Base-by-base conservation (phyloP, 306 rosid genomes). In the Cicer pinnatifidum region DNA sequence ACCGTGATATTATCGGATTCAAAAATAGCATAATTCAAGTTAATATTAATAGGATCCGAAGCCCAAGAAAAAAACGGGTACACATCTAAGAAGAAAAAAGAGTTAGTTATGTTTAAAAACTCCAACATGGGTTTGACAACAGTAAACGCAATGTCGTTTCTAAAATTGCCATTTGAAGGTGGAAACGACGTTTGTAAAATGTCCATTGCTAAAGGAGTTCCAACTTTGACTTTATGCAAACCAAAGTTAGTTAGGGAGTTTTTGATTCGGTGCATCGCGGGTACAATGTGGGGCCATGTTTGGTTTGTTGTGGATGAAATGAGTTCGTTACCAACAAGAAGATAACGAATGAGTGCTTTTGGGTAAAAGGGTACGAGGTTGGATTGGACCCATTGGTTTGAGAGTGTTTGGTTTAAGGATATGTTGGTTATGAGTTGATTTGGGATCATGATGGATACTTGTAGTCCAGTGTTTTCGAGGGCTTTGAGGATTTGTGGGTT, bases 291-390 rank as follows among this genome's bases (percentile, higher is more conserved):
- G 56, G 68, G 5, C 97, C 96, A 87, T 44, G 80, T 63, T 59
- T 67, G 35, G 28, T 80, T 84, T 8, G 65, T 39, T 56, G 89
- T 39, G 39, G 44, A 11, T 69, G 84, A 77, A 39, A 89, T 73
- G 71, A 92, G 81, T 63, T 92, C 98, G 75, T 92, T 92, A 13
- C 98, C 96, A 37, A 90, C 91, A 43, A 92, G 90, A 54, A 92
- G 89, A 86, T 86, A 87, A 0, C 98, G 97, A 61, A 92, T 90
- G 20, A 64, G 74, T 3, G 92, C 85, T 0, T 84, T 11, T 0
- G 85, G 85, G 78, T 90, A 84, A 33, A 80, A 90, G 0, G 97
- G 96, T 0, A 81, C 60, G 2, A 93, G 61, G 13, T 88, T 93
- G 40, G 81, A 8, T 13, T 12, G 75, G 12, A 93, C 72, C 97